Conservation (phyloP, 2,329 filamentous ascomycete genomes). For the Aspergillus sp. region DNA sequence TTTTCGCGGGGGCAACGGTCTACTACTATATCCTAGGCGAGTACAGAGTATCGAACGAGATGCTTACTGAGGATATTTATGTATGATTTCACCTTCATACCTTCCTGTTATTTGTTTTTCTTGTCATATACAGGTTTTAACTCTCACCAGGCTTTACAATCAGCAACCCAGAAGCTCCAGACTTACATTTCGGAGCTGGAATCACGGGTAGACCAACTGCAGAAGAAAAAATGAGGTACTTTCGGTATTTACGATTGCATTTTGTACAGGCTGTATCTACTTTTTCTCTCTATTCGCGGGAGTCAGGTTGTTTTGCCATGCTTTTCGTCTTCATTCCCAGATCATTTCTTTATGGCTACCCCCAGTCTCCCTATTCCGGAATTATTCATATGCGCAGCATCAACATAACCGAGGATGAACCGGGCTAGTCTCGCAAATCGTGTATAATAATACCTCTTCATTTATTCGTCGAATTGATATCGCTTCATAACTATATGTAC, state of each 20-base stretch:
- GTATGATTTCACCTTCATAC: slow-evolving; percentile 57
- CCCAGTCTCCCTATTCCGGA: not conserved
- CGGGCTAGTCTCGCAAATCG: not conserved
- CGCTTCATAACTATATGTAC: not conserved
- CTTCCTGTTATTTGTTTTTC: not conserved
- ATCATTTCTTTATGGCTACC: not conserved
- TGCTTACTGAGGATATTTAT: slow-evolving; percentile 93
- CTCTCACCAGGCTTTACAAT: slow-evolving; percentile 72
- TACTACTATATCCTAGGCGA: slow-evolving; percentile 94
- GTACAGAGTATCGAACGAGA: slow-evolving; percentile 89
- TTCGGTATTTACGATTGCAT: not conserved
- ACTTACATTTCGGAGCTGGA: slow-evolving; percentile 80
- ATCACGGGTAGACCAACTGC: slow-evolving; percentile 68
- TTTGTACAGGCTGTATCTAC: slow-evolving; percentile 8
- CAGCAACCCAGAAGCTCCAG: slow-evolving; percentile 81
- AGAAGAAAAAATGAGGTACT: slow-evolving; percentile 62
- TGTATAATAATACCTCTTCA: not conserved
- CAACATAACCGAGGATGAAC: not conserved
- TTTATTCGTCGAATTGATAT: not conserved
- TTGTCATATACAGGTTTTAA: not conserved
- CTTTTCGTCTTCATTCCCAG: not conserved
- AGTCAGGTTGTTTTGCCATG: not conserved
- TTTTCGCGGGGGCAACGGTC: slow-evolving; percentile 73
- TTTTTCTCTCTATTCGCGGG: not conserved
- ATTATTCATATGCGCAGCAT: not conserved